Evolutionary conservation across 768 basidiomycete genomes (phyloP), one percentile per base, ranked within the genome.

Genomic region (Termitomyces sp.): DNA sequence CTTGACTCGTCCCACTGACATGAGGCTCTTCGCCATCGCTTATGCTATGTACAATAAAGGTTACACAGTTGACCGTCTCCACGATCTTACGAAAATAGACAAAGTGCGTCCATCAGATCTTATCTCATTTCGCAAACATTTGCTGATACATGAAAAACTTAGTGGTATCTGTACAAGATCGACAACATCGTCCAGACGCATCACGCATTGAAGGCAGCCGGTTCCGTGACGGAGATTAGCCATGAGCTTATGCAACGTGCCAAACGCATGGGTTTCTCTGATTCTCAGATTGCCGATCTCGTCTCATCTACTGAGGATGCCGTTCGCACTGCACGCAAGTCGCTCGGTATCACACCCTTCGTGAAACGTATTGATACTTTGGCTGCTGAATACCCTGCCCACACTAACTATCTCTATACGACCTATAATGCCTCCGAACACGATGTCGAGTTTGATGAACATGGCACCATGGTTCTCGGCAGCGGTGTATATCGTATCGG

Each of bases 311-410:
- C 81, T 15, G 95, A 98, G 72, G 86, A 85, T 55, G 72, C 76
- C 20, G 89, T 97, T 50, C 93, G 97, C 57, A 83, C 85, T 0
- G 80, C 87, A 69, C 87, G 97, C 63, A 98, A 98, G 76, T 82
- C 85, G 3, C 77, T 91, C 63, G 85, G 87, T 44, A 85, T 99
- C 66, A 96, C 89, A 5, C 97, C 97, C 37, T 98, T 94, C 73
- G 97, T 99, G 71, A 99, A 99, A 75, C 92, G 95, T 63, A 98
- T 99, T 73, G 97, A 99, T 73, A 99, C 97, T 13, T 84, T 99
- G 58, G 97, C 97, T 29, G 97, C 97, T 59, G 97, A 99, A 73
- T 99, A 90, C 77, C 97, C 97, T 26, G 97, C 97, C 1, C 88
- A 95, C 72, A 99, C 97, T 62, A 98, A 98, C 78, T 98, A 98